These are phyloP conservation scores for Eimeria falciformis DNA, from an alignment of 169 alveolate species.

Conservation along the genomic window DNA sequence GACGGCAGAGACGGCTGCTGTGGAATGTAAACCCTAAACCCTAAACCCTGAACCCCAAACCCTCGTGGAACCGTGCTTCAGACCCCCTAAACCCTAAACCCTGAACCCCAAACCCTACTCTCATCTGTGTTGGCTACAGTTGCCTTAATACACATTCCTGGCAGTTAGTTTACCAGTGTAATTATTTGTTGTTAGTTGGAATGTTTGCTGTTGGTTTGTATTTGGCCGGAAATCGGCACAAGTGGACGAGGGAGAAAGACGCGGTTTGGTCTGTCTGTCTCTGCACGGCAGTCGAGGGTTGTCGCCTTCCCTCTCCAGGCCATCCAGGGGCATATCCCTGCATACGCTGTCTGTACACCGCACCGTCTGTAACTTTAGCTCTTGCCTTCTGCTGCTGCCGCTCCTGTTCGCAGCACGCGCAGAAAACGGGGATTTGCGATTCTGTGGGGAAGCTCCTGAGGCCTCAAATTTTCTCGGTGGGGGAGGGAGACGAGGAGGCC, in stretches of 20 bases:
- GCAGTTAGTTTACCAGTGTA: too few relatives aligned
- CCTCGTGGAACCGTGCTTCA: background rate
- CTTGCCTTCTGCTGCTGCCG: background rate
- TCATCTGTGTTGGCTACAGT: too few relatives aligned
- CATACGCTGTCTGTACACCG: too few relatives aligned
- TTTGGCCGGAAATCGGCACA: too few relatives aligned
- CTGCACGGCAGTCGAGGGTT: too few relatives aligned
- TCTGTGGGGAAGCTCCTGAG: background rate
- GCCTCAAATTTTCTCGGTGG: background rate
- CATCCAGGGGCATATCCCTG: too few relatives aligned
- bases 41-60: constrained; percentile 46
- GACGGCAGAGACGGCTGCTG: constrained; percentile 54
- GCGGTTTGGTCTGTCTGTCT: too few relatives aligned
- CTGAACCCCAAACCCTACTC: background rate
- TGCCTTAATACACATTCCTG: too few relatives aligned
- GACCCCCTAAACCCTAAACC: constrained; percentile 47
- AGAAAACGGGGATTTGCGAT: background rate
- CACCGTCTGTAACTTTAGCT: background rate
- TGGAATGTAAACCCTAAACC: constrained; percentile 70
- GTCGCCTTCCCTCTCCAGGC: too few relatives aligned
- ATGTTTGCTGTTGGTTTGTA: too few relatives aligned
- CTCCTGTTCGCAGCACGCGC: background rate
- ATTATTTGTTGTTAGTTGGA: too few relatives aligned
- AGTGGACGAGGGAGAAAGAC: too few relatives aligned
- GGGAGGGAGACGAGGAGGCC: background rate